Percentiles rank a stretch among this genome's conserved stretches.
Conservation (phyloP, 2,329 filamentous ascomycete genomes). For the Beauveria sp. region DNA sequence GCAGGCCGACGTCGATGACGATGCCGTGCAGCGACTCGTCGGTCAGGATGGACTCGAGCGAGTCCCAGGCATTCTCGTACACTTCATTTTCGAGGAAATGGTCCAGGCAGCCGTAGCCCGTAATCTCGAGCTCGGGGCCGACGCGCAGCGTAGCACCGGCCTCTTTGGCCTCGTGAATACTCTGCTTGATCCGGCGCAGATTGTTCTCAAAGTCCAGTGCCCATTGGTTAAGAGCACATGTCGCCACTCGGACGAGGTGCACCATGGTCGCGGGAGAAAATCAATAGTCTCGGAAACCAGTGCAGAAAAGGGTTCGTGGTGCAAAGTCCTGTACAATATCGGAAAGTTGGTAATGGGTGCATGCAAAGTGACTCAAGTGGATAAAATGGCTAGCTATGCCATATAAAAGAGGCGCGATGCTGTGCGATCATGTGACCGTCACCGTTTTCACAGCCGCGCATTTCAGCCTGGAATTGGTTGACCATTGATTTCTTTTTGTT, state of each 20-base stretch:
- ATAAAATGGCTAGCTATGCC: not conserved
- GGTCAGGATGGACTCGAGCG: conserved; percentile 24
- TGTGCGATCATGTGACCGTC: not conserved
- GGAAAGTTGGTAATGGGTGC: not conserved
- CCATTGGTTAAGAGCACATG: conserved; percentile 26
- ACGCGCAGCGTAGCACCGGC: conserved; percentile 55
- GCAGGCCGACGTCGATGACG: conserved; percentile 25
- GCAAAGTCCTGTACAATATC: not conserved
- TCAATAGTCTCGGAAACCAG: too few species aligned
- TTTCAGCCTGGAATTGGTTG: not conserved
- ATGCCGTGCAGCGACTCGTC: conserved; percentile 23
- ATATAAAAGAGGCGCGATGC: not conserved
- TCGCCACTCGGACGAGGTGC: conserved; percentile 27
- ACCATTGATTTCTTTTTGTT: not conserved
- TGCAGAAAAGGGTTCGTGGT: not conserved
- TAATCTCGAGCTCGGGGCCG: conserved; percentile 41
- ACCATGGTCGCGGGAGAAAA: conserved; percentile 13
- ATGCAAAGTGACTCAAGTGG: not conserved
- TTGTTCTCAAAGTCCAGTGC: conserved; percentile 59
- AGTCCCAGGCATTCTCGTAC: conserved; percentile 25
- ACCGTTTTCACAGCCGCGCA: not conserved
- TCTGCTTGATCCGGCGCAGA: conserved; percentile 53
- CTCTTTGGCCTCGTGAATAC: conserved; percentile 51
- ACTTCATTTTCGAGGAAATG: conserved; percentile 26
- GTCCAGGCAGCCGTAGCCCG: conserved; percentile 25